Percentiles rank a stretch among this genome's conserved stretches.
Conservation (phyloP, 2,329 filamentous ascomycete species). For the Nannizziopsis barbatae region DNA sequence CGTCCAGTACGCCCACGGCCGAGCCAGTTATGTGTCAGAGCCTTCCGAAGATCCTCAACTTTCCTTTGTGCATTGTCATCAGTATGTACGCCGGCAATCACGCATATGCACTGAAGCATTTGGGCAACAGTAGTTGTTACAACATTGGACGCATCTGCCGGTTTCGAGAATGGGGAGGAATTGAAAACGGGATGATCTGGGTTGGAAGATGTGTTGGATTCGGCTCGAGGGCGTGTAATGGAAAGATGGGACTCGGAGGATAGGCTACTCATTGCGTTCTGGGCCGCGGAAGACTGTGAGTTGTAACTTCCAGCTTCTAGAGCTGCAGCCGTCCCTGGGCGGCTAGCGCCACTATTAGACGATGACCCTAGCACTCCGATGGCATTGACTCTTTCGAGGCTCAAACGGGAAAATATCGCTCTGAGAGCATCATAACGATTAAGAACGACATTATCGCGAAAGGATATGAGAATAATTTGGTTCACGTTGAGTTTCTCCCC, state of each 20-base stretch:
- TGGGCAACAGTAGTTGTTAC: constrained; percentile 91
- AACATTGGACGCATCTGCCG: constrained; percentile 46
- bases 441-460: constrained; percentile 78
- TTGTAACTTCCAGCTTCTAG: constrained; percentile 60
- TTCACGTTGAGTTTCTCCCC: constrained; percentile 66
- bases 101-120: constrained; percentile 93
- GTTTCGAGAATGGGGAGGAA: constrained; percentile 26
- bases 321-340: constrained; percentile 63
- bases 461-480: constrained; percentile 76
- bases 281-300: constrained; percentile 64
- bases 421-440: constrained; percentile 82
- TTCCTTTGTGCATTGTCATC: constrained; percentile 63
- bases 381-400: constrained; percentile 62
- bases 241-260: constrained; percentile 44
- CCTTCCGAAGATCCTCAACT: constrained; percentile 71
- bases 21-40: constrained; percentile 94
- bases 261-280: constrained; percentile 52
- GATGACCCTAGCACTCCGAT: constrained; percentile 34
- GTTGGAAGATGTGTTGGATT: constrained; percentile 55
- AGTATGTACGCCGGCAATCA: constrained; percentile 65
- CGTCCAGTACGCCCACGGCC: constrained; percentile 79
- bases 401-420: constrained; percentile 78
- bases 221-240: constrained; percentile 55
- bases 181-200: constrained; percentile 36
- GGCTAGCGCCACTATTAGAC: constrained; percentile 34